These are phyloP conservation scores for Durotheca rogersii DNA, from an alignment of 495 filamentous ascomycete genomes.

Conservation along the genomic window DNA sequence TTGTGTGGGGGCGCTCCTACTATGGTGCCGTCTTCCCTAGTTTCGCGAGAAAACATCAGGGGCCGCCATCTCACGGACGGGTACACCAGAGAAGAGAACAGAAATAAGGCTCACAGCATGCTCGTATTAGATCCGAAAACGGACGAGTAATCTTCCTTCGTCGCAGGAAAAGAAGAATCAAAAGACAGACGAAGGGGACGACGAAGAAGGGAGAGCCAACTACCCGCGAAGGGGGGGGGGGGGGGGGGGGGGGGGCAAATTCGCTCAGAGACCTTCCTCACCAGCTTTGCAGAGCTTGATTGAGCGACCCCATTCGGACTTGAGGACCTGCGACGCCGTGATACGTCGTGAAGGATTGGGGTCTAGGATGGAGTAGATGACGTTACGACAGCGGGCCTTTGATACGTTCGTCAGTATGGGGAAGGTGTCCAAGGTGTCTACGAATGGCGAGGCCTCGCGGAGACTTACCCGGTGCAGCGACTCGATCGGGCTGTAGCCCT, in stretches of 20 bases:
- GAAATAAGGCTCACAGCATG: slow-evolving; percentile 1
- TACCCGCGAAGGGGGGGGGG: no score
- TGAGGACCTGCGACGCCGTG: slow-evolving; percentile 92
- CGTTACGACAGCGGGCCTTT: slow-evolving; percentile 94
- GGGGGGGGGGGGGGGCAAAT: no score
- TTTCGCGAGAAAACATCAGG: slow-evolving; percentile 13
- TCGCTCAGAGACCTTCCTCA: slow-evolving; percentile 72
- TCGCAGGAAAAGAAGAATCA: slow-evolving; percentile 1
- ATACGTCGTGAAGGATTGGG: slow-evolving; percentile 91
- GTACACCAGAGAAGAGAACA: slow-evolving; percentile 27
- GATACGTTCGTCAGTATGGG: slow-evolving; percentile 27
- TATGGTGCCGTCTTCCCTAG: slow-evolving; percentile 1
- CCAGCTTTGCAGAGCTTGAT: slow-evolving; percentile 95
- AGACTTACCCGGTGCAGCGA: slow-evolving; percentile 85
- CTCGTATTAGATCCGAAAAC: not conserved
- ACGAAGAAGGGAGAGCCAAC: no score
- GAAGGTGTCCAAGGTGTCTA: slow-evolving; percentile 7
- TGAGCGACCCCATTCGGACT: slow-evolving; percentile 97
- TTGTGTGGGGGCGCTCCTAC: no score
- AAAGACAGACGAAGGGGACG: no score
- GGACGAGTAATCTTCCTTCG: slow-evolving; percentile 2
- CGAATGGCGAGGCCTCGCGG: not conserved
- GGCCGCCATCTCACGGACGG: slow-evolving; percentile 14
- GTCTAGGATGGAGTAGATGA: slow-evolving; percentile 97
- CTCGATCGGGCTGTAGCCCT: slow-evolving; percentile 95